A percentile compares a stretch with the other conserved stretches of the same genome.
Evolutionary conservation across 2,329 filamentous ascomycete species (phyloP).

Genomic region (Cladosporium colombiae): DNA sequence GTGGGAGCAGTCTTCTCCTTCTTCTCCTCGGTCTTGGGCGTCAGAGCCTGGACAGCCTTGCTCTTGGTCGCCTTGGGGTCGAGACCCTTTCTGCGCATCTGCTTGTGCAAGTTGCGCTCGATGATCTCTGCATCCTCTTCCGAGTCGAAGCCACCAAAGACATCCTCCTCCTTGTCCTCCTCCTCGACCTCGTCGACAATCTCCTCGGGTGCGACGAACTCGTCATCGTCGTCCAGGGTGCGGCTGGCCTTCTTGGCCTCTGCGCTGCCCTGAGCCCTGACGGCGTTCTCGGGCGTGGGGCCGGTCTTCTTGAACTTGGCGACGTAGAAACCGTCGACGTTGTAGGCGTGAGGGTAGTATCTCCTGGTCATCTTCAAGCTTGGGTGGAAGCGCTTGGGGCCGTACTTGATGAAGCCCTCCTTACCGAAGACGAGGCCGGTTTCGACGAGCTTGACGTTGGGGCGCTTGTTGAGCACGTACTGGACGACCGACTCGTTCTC

Average conservation of each 20-base stretch:
- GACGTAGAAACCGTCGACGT: slow-evolving; percentile 98
- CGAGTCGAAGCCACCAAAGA: slow-evolving; percentile 53
- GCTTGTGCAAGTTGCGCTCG: slow-evolving; percentile 46
- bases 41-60: slow-evolving; percentile 24
- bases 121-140: slow-evolving; percentile 53
- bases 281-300: slow-evolving; percentile 66
- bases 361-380: slow-evolving; percentile 79
- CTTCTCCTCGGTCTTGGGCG: slow-evolving; percentile 12
- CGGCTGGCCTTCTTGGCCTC: slow-evolving; percentile 34
- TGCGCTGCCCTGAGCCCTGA: slow-evolving; percentile 42
- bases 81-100: slow-evolving; percentile 49
- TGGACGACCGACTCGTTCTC: slow-evolving; percentile 93
- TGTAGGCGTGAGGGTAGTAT: slow-evolving; percentile 89
- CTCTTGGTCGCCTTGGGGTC: slow-evolving; percentile 45
- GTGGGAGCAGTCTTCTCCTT: neutral
- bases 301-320: slow-evolving; percentile 95
- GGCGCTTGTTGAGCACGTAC: slow-evolving; percentile 82
- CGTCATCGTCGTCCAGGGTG: slow-evolving; percentile 60
- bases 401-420: slow-evolving; percentile 87
- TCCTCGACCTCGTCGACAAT: slow-evolving; percentile 55
- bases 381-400: slow-evolving; percentile 87
- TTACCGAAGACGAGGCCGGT: slow-evolving; percentile 65
- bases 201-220: slow-evolving; percentile 25
- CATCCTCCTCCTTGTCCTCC: slow-evolving; percentile 37
- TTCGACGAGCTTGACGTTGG: slow-evolving; percentile 21